Percentiles rank a stretch among this genome's conserved stretches.
Conservation (phyloP, 2,329 filamentous ascomycete species). For the Xylariaceae sp. region DNA sequence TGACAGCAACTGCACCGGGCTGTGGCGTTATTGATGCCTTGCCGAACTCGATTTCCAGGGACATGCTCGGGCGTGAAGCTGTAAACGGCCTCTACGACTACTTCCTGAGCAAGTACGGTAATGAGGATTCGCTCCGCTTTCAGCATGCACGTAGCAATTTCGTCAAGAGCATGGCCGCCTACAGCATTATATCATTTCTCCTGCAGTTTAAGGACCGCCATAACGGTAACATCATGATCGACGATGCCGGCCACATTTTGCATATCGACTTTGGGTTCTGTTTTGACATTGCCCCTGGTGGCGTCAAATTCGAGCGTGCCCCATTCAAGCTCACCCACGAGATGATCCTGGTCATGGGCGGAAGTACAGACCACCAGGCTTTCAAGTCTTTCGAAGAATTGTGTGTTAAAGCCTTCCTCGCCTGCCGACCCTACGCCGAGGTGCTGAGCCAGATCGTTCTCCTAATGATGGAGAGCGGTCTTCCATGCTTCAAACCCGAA, state of each 20-base stretch:
- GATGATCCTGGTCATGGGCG: slow-evolving; percentile 99
- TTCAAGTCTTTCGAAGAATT: slow-evolving; percentile 97
- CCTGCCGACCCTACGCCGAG: slow-evolving; percentile 77
- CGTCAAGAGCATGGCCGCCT: slow-evolving; percentile 98
- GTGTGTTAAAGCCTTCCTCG: slow-evolving; percentile 91
- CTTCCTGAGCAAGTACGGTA: slow-evolving; percentile 95
- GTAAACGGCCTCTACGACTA: slow-evolving; percentile 99
- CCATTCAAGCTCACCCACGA: slow-evolving; percentile 97
- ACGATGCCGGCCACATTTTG: slow-evolving; percentile 92
- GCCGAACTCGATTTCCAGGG: slow-evolving; percentile 94
- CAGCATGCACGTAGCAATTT: slow-evolving; percentile 96
- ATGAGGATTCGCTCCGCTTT: slow-evolving; percentile 90
- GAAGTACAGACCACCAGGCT: slow-evolving; percentile 73
- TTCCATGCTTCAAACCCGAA: slow-evolving; percentile 97
- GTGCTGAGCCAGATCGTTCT: slow-evolving; percentile 86
- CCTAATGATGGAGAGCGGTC: slow-evolving; percentile 91
- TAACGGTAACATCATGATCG: slow-evolving; percentile 99
- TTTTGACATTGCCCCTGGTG: slow-evolving; percentile 96
- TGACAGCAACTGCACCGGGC: slow-evolving; percentile 93
- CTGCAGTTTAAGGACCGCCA: slow-evolving; percentile 99
- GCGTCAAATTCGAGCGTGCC: slow-evolving; percentile 94
- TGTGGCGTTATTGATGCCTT: slow-evolving; percentile 98
- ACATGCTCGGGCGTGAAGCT: slow-evolving; percentile 96
- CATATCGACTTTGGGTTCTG: slow-evolving; percentile 99
- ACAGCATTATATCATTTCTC: slow-evolving; percentile 93